Percentiles rank a stretch among this genome's conserved stretches.
phyloP scores from a whole-genome alignment of 306 rosid species.

The Lathyrus aphaca region DNA sequence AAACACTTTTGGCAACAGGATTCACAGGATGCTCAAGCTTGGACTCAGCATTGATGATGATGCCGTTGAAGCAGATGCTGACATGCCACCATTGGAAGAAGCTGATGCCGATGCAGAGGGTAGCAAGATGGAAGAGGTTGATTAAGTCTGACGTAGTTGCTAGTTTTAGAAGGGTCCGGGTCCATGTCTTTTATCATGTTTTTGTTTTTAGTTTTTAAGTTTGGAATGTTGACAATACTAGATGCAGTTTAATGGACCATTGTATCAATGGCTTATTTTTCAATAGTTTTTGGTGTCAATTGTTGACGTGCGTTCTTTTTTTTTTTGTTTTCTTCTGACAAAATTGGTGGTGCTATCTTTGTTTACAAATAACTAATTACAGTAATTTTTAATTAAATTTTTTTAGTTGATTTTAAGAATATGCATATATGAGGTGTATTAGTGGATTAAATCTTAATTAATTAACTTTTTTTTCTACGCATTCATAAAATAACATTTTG shows the following conservation, averaged over 20 bases:
- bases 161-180: neutral
- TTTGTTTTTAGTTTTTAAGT: constrained; percentile 9
- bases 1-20: constrained; percentile 94
- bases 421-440: too few relatives aligned
- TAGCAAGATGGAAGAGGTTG: constrained; percentile 98
- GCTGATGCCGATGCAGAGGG: constrained; percentile 84
- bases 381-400: too few relatives aligned
- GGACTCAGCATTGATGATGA: constrained; percentile 96
- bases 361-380: too few relatives aligned
- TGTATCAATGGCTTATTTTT: neutral
- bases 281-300: neutral
- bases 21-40: constrained; percentile 93
- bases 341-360: too few relatives aligned
- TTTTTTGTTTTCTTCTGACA: neutral
- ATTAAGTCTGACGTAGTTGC: constrained; percentile 42
- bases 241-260: neutral
- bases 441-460: too few relatives aligned
- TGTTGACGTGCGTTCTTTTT: neutral
- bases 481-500: too few relatives aligned
- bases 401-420: too few relatives aligned
- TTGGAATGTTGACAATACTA: constrained; percentile 1
- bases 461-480: too few relatives aligned
- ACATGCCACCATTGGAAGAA: constrained; percentile 90
- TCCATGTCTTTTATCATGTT: neutral
- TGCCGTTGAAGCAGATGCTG: constrained; percentile 63